These are phyloP conservation scores for Kwoniella mangroviensis DNA, from an alignment of 768 basidiomycete genomes.

Conservation along the genomic window DNA sequence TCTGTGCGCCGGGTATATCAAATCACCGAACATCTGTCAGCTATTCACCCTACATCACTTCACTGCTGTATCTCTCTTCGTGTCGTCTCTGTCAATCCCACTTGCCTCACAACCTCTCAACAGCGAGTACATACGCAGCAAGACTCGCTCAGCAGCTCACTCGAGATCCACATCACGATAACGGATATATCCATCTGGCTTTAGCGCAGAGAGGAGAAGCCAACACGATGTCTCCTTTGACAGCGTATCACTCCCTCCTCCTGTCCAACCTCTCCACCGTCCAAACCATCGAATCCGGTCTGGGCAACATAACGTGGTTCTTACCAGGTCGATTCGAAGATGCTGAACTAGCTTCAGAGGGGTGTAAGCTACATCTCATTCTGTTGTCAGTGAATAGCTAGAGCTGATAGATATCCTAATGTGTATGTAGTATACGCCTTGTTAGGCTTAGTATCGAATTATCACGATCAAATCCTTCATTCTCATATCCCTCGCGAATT, in stretches of 20 bases:
- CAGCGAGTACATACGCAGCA: neutral
- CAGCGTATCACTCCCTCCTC: conserved; percentile 75
- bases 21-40: neutral
- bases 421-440: conserved; percentile 73
- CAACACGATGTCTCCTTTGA: conserved; percentile 20
- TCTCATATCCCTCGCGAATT: conserved; percentile 71
- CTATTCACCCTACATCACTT: neutral
- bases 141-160: neutral
- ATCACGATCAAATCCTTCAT: conserved; percentile 89
- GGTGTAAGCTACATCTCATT: conserved; percentile 67
- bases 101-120: neutral
- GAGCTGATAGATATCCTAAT: neutral
- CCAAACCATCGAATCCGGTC: conserved; percentile 80
- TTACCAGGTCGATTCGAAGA: conserved; percentile 96
- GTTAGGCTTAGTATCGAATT: conserved; percentile 85
- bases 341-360: conserved; percentile 93
- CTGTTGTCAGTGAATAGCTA: neutral
- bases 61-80: neutral
- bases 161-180: too few species aligned
- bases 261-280: conserved; percentile 84
- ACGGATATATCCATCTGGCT: too few species aligned
- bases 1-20: neutral
- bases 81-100: neutral
- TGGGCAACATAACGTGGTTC: conserved; percentile 92
- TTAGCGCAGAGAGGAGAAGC: too few species aligned